phyloP scores from a whole-genome alignment of 2,329 filamentous ascomycete species.

The Parafenestella ontariensis region DNA sequence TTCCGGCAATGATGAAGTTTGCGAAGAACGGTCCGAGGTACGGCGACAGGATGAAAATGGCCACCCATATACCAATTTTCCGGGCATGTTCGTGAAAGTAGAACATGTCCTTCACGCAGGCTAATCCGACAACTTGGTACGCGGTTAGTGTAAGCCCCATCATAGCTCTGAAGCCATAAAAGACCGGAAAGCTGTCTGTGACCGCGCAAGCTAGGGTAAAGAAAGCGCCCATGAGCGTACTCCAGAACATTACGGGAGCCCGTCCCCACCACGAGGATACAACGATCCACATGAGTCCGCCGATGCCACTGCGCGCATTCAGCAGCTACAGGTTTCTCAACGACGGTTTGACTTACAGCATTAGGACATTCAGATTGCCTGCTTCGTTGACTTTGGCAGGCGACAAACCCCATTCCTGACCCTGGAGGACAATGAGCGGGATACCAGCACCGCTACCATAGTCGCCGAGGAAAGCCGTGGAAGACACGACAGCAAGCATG shows the following conservation, averaged over 20 bases:
- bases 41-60: slow-evolving; percentile 37
- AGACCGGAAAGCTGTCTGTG: slow-evolving; percentile 47
- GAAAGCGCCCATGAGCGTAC: slow-evolving; percentile 51
- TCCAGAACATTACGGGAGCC: slow-evolving; percentile 53
- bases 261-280: slow-evolving; percentile 31
- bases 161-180: slow-evolving; percentile 43
- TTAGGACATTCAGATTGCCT: slow-evolving; percentile 61
- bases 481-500: slow-evolving; percentile 58
- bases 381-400: slow-evolving; percentile 60
- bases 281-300: slow-evolving; percentile 42
- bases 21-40: slow-evolving; percentile 43
- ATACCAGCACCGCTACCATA: slow-evolving; percentile 54
- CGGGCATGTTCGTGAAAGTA: slow-evolving; percentile 48
- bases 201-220: slow-evolving; percentile 48
- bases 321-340: neutral
- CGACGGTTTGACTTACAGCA: slow-evolving; percentile 50
- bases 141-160: slow-evolving; percentile 34
- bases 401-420: slow-evolving; percentile 57
- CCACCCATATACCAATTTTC: slow-evolving; percentile 45
- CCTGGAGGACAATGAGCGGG: slow-evolving; percentile 38
- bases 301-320: slow-evolving; percentile 36
- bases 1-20: slow-evolving; percentile 34
- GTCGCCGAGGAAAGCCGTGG: slow-evolving; percentile 58
- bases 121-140: slow-evolving; percentile 31
- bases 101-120: slow-evolving; percentile 47